phyloP scores from a whole-genome alignment of 805 yeast genomes.

The Cyberlindnera xylosilytica region DNA sequence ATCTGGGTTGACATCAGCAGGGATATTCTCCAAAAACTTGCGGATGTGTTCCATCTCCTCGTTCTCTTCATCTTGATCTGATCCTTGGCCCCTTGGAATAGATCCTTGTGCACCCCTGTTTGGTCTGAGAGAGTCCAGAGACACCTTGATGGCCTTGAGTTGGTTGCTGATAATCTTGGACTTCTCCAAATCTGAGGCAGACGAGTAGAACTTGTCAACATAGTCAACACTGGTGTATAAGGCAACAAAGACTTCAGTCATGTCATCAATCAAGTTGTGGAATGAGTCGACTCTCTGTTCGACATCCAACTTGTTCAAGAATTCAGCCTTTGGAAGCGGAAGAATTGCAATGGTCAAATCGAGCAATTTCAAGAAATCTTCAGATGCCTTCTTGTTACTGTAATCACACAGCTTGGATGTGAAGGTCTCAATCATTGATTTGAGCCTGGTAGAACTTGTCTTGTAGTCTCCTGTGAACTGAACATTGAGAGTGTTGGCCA shows the following conservation, averaged over 20 bases:
- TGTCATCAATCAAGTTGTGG: constrained; percentile 30
- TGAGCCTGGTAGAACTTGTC: constrained; percentile 41
- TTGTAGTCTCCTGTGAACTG: constrained; percentile 51
- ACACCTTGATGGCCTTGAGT: constrained; percentile 46
- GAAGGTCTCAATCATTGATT: constrained; percentile 32
- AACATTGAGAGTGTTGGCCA: constrained; percentile 53
- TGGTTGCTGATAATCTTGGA: constrained; percentile 55
- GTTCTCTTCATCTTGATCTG: constrained; percentile 27
- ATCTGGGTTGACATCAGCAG: constrained; percentile 35
- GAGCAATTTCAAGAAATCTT: constrained; percentile 30
- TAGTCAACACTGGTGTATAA: constrained; percentile 30
- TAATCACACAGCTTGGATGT: constrained; percentile 20
- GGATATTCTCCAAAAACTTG: constrained; percentile 28
- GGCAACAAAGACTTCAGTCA: constrained; percentile 40
- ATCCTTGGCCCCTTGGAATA: constrained; percentile 1
- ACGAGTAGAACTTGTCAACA: constrained; percentile 46
- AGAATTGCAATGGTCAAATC: constrained; percentile 50
- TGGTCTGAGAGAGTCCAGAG: constrained; percentile 45
- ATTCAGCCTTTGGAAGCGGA: constrained; percentile 44
- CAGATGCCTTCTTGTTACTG: constrained; percentile 19
- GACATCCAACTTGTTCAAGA: constrained; percentile 34
- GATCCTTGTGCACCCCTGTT: constrained; percentile 4
- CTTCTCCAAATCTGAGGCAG: constrained; percentile 49
- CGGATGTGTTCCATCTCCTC: constrained; percentile 36
- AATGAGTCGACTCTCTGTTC: constrained; percentile 34